A percentile compares a stretch with the other conserved stretches of the same genome.
Evolutionary conservation across 139 green algal genomes (phyloP).

Genomic region (Edaphochlamys debaryana): DNA sequence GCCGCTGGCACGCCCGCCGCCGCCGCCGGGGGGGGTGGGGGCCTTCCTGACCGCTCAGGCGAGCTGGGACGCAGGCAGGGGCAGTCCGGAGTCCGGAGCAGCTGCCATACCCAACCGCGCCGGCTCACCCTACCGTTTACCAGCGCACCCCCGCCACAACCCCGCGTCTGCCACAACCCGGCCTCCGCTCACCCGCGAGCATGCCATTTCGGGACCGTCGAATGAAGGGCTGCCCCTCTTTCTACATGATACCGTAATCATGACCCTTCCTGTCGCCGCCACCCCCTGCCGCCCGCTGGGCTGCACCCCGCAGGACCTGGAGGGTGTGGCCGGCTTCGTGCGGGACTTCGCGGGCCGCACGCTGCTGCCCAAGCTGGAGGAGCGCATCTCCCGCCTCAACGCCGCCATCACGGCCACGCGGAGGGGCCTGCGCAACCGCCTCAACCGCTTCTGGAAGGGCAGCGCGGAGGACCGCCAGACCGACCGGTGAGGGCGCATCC

Average conservation of each 20-base stretch:
- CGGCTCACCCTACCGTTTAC: no score
- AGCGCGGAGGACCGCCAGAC: constrained; percentile 33
- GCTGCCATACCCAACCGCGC: no score
- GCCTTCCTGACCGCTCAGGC: constrained; percentile 45
- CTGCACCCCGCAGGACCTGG: constrained; percentile 17
- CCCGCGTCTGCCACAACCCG: no score
- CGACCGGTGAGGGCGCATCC: constrained; percentile 52
- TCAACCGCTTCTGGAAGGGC: constrained; percentile 85
- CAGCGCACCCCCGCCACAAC: no score
- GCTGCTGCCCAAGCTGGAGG: constrained; percentile 62
- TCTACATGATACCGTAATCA: no score
- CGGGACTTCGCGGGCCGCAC: constrained; percentile 44
- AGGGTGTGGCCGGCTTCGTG: constrained; percentile 14
- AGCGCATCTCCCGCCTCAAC: constrained; percentile 61
- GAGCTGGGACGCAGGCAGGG: background rate
- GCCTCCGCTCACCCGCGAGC: no score
- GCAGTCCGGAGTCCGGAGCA: no score
- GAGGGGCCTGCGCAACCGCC: constrained; percentile 88
- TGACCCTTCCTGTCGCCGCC: no score
- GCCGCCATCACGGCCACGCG: constrained; percentile 64
- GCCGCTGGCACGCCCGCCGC: constrained; percentile 40
- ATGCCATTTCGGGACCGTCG: no score
- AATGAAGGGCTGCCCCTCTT: no score
- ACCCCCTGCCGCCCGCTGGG: no score
- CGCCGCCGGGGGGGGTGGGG: constrained; percentile 49